phyloP scores from a whole-genome alignment of 2,329 filamentous ascomycete species.

The Myrmaecium sp. region DNA sequence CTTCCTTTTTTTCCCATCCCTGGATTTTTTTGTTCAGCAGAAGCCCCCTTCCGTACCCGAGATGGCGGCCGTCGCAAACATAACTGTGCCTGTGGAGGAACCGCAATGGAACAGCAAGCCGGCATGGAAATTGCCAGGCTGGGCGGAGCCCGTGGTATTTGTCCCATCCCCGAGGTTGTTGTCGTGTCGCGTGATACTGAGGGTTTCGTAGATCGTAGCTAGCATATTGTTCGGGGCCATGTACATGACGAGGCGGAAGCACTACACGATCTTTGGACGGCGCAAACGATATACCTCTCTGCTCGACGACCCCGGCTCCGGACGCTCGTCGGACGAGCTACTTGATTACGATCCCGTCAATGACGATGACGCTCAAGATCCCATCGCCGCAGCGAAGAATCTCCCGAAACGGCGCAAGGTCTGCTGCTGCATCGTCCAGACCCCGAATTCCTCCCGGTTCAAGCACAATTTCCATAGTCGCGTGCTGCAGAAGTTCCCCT shows the following conservation, averaged over 20 bases:
- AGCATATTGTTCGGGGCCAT: conserved; percentile 32
- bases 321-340: conserved; percentile 23
- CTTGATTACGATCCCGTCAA: conserved; percentile 19
- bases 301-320: conserved; percentile 18
- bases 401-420: conserved; percentile 33
- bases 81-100: conserved; percentile 9
- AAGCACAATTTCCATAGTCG: conserved; percentile 42
- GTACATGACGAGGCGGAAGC: conserved; percentile 29
- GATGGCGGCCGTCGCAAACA: too few species aligned
- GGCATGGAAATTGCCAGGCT: conserved; percentile 25
- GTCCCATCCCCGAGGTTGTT: background rate
- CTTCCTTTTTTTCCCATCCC: too few species aligned
- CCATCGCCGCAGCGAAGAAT: conserved; percentile 19
- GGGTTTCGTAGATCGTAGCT: conserved; percentile 27
- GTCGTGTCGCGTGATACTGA: conserved; percentile 1
- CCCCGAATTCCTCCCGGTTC: conserved; percentile 45
- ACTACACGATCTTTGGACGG: conserved; percentile 24
- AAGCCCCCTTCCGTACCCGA: too few species aligned
- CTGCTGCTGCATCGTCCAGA: conserved; percentile 32
- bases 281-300: conserved; percentile 12
- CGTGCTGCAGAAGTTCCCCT: conserved; percentile 50
- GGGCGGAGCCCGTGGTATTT: conserved; percentile 24
- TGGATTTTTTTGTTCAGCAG: too few species aligned
- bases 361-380: conserved; percentile 19
- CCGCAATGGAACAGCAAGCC: conserved; percentile 23